Base-by-base conservation (phyloP, 352 stramenopile species). In the Globisporangium cystogenes region DNA sequence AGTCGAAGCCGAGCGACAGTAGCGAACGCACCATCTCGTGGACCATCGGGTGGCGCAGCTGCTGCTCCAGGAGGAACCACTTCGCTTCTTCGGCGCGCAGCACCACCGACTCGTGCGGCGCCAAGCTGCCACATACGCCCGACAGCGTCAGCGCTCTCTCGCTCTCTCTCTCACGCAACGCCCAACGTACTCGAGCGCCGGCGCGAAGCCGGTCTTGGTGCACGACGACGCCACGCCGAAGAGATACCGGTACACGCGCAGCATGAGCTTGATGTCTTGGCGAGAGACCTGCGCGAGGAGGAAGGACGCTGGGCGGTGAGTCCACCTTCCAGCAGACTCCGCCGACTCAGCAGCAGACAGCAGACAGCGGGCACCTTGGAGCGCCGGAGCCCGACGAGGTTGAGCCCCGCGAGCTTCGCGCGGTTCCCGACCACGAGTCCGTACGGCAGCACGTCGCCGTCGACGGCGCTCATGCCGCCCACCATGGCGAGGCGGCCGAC, bases 401-500 rank as follows among this genome's bases (percentile, higher is more conserved):
- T 94, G 20, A 94, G 53, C 0, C 83, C 79, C 7, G 72, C 65
- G 20, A 94, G 67, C 63, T 88, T 90, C 11, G 83, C 81, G 16
- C 79, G 76, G 56, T 94, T 94, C 0, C 83, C 83, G 7, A 81
- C 70, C 15, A 77, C 76, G 23, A 86, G 69, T 7, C 83, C 81
- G 54, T 86, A 93, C 4, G 83, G 81, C n/a, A 93, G 52, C 37
- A 93, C 79, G 42, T 93, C 81, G 11, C 73, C 79, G 51, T 92
- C 82, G n/a, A 93, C 74, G 11, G 83, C 83, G 55, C 83, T 93
- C 26, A 85, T 76, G 15, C 81, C 83, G 7, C 83, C 83, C 27
- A 93, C 53, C 83, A 93, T 93, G 14, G 79, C 81, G 21, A 90
- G 57, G 7, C 66, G 70, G 21, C 83, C 83, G 3, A 93, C 65